Evolutionary conservation across 441 rosid species (phyloP), one percentile per base, ranked within the genome.

Genomic region (Brassica balearica): DNA sequence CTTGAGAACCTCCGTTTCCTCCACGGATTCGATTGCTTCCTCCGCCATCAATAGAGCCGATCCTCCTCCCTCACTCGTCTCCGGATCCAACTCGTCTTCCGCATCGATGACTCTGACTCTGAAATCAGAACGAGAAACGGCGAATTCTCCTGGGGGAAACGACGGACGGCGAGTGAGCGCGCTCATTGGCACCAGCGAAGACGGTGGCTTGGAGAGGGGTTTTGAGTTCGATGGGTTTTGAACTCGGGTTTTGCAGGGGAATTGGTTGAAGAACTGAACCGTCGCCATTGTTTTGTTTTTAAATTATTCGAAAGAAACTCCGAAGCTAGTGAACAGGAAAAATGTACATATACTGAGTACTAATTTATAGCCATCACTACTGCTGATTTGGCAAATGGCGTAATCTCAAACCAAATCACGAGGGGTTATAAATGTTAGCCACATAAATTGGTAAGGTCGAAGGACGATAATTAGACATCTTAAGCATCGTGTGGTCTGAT

Each of bases 1-100:
- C 88, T 95, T 95, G 70, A 92, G 83, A 62, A 27, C 61, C 71
- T 85, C 89, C 11, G 85, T 84, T 87, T 89, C 98, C 17, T 73
- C 51, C 64, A 64, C 78, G 43, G 81, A 83, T 67, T 81, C 75
- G 22, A 79, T 88, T 66, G 84, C 89, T 76, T 76, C 77, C 67
- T 81, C 84, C 43, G 78, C 95, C 56, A 85, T 75, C 9, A 85
- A 80, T 27, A 79, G 81, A 19, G 76, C 81, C 0, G 84, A 27
- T 68, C 77, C 78, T 2, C 9, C 85, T 2, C 10, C 85, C 8
- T 60, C 87, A 1, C 5, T 71, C 7, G 27, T 65, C 77, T 85
- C 81, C 1, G 83, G 71, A 25, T 78, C 86, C 86, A 82, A 64
- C 65, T 85, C 89, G 32, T 80, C 87, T 0, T 65, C 90, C 3